Conservation (phyloP, 1,284 basidiomycete species). For the Pascua sp. region DNA sequence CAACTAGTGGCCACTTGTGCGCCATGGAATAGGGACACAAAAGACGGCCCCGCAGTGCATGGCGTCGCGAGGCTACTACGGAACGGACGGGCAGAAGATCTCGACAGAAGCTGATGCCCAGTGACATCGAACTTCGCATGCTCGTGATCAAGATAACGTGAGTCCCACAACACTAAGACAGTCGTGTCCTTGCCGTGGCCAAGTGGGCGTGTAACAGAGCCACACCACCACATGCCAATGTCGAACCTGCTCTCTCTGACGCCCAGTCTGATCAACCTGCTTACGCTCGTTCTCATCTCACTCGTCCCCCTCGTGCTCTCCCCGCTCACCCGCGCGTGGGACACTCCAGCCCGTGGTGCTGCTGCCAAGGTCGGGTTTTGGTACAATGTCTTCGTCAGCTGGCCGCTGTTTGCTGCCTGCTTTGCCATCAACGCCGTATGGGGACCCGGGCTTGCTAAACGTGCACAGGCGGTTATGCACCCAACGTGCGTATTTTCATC, state of each 20-base stretch:
- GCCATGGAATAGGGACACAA: too few species aligned
- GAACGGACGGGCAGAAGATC: background rate
- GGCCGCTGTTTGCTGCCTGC: slow-evolving; percentile 46
- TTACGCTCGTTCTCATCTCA: slow-evolving; percentile 44
- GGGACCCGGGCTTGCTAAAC: slow-evolving; percentile 41
- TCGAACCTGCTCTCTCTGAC: background rate
- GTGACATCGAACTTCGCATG: slow-evolving; percentile 45
- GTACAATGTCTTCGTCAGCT: slow-evolving; percentile 47
- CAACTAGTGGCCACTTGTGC: too few species aligned
- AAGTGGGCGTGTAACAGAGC: background rate
- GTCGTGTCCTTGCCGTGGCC: background rate
- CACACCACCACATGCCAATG: background rate
- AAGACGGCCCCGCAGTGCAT: too few species aligned
- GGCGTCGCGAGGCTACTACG: too few species aligned
- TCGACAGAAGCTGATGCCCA: slow-evolving; percentile 15
- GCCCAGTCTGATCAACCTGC: slow-evolving; percentile 45
- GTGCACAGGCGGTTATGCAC: slow-evolving; percentile 43
- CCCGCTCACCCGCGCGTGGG: slow-evolving; percentile 24
- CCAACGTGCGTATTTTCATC: slow-evolving; percentile 29
- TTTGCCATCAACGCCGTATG: slow-evolving; percentile 49
- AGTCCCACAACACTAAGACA: slow-evolving; percentile 6
- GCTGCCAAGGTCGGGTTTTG: slow-evolving; percentile 40
- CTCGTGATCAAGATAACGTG: slow-evolving; percentile 44
- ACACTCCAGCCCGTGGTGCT: slow-evolving; percentile 12
- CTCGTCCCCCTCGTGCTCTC: slow-evolving; percentile 43